Conservation (phyloP, 441 rosid genomes). For the Populus tomentosa region DNA sequence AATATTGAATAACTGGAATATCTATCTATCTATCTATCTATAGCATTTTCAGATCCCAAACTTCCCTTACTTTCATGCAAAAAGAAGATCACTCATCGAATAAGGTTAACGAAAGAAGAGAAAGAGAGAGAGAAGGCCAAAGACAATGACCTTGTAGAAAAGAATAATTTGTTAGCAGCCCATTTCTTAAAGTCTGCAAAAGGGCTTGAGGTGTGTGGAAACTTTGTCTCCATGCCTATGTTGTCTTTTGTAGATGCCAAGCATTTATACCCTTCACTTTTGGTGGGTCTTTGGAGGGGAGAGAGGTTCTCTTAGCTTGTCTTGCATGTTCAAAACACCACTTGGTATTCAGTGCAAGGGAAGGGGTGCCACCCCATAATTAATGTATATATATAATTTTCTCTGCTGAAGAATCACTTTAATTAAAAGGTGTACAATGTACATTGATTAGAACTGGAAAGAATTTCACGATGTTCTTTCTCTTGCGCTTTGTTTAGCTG, state of each 20-base stretch:
- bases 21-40: background rate
- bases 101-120: background rate
- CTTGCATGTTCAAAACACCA: slow-evolving; percentile 2
- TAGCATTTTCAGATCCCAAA: slow-evolving; percentile 29
- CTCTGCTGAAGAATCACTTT: slow-evolving; percentile 10
- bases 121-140: slow-evolving; percentile 6
- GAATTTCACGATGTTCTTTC: slow-evolving; percentile 2
- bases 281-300: slow-evolving; percentile 19
- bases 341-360: slow-evolving; percentile 11
- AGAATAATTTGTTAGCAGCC: slow-evolving; percentile 27
- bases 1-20: slow-evolving; percentile 4
- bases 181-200: too few relatives aligned
- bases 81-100: background rate
- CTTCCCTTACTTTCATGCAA: slow-evolving; percentile 57
- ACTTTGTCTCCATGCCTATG: slow-evolving; percentile 41
- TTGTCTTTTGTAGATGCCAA: slow-evolving; percentile 39
- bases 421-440: background rate
- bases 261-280: slow-evolving; percentile 10
- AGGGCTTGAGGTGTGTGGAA: slow-evolving; percentile 39
- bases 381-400: background rate
- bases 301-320: background rate
- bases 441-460: slow-evolving; percentile 6
- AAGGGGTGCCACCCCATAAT: too few relatives aligned
- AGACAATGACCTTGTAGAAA: slow-evolving; percentile 24
- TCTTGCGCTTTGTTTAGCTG: background rate